Evolutionary conservation across 306 rosid species (phyloP).

Genomic region (Gleditsia sinensis): DNA sequence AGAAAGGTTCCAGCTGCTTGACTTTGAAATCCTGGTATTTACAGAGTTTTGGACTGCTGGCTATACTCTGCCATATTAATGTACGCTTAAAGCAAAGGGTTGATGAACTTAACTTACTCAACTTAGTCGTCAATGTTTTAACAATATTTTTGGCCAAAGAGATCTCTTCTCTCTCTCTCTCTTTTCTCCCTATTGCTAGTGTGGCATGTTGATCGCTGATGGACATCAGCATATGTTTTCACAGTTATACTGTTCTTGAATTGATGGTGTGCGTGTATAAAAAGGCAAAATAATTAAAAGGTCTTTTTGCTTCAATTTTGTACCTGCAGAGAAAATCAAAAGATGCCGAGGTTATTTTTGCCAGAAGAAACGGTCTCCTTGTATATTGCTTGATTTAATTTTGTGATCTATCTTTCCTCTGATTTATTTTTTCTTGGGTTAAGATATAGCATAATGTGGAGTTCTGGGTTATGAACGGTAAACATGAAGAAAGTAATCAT

Average conservation of each 20-base stretch:
- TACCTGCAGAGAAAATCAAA: no score
- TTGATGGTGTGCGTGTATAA: constrained; percentile 21
- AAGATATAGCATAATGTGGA: no score
- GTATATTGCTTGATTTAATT: no score
- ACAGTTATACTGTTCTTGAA: neutral
- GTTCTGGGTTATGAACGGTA: no score
- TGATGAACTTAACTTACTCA: constrained; percentile 1
- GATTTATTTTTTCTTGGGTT: no score
- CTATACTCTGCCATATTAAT: constrained; percentile 1
- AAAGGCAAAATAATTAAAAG: constrained; percentile 26
- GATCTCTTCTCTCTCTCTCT: neutral
- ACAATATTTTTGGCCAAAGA: constrained; percentile 28
- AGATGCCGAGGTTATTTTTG: no score
- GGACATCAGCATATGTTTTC: constrained; percentile 23
- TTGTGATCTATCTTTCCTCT: no score
- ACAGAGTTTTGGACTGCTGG: constrained; percentile 21
- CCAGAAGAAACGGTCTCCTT: no score
- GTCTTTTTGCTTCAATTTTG: constrained; percentile 30
- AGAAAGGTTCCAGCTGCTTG: constrained; percentile 97
- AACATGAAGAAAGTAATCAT: no score
- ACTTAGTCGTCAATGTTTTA: constrained; percentile 4
- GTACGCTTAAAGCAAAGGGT: constrained; percentile 35
- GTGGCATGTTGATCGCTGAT: constrained; percentile 9
- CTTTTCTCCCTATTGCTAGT: neutral
- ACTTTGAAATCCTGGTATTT: constrained; percentile 34